These are phyloP conservation scores for Corymbia calophylla DNA, from an alignment of 441 rosid genomes.

Conservation along the genomic window DNA sequence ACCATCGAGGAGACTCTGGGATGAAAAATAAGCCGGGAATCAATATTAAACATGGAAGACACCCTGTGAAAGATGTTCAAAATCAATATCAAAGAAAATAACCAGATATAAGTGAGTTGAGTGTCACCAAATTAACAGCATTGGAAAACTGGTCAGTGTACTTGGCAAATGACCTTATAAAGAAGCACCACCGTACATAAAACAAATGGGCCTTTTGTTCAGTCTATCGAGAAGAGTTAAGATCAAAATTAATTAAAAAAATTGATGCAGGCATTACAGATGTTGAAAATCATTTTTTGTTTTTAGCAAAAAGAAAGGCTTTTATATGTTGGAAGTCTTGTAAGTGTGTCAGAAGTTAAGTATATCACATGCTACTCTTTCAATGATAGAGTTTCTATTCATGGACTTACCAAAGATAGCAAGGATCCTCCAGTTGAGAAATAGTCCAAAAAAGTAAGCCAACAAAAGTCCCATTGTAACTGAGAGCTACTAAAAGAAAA, in stretches of 20 bases:
- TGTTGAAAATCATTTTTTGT: background rate
- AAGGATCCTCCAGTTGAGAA: slow-evolving; percentile 60
- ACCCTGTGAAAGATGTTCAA: slow-evolving; percentile 33
- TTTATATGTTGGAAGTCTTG: background rate
- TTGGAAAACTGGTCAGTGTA: background rate
- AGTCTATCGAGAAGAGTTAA: background rate
- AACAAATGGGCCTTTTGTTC: background rate
- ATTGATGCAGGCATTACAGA: background rate
- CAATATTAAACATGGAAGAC: slow-evolving; percentile 44
- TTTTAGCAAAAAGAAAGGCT: background rate
- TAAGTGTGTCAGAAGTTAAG: background rate
- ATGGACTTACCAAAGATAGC: slow-evolving; percentile 60
- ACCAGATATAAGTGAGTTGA: background rate
- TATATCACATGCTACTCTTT: background rate
- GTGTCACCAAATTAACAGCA: background rate
- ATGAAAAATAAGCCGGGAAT: slow-evolving; percentile 75
- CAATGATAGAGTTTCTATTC: background rate
- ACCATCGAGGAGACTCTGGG: slow-evolving; percentile 81
- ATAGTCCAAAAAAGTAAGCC: slow-evolving; percentile 61
- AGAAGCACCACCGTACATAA: background rate
- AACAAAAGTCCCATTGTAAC: slow-evolving; percentile 87
- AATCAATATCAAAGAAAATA: background rate
- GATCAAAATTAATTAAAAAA: background rate
- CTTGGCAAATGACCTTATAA: background rate
- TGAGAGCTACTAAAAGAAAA: slow-evolving; percentile 49